Percentiles rank a stretch among this genome's conserved stretches.
Evolutionary conservation across 192 early-diverging fungal genomes (phyloP).

Genomic region (Kappamyces sp.): DNA sequence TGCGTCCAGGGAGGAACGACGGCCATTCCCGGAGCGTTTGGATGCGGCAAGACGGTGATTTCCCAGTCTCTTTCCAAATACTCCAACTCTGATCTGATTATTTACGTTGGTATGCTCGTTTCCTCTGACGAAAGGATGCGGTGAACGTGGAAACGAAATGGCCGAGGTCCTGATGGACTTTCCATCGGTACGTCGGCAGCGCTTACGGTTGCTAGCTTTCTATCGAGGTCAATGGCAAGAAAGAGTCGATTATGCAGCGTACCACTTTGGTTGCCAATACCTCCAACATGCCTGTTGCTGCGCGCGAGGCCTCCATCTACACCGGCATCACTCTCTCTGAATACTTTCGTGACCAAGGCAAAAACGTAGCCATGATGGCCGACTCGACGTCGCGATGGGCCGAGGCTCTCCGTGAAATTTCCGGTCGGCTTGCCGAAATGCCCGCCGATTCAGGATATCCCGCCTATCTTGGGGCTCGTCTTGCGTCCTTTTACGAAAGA

Average conservation of each 20-base stretch:
- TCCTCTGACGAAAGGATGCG: conserved; percentile 21
- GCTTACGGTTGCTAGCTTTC: conserved; percentile 55
- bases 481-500: conserved; percentile 99
- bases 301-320: conserved; percentile 99
- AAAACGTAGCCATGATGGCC: conserved; percentile 99
- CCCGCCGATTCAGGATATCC: conserved; percentile 98
- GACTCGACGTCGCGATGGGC: conserved; percentile 99
- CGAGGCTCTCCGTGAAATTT: conserved; percentile 99
- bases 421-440: conserved; percentile 99
- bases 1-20: conserved; percentile 99
- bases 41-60: conserved; percentile 99
- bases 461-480: conserved; percentile 94
- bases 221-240: conserved; percentile 86
- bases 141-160: conserved; percentile 99
- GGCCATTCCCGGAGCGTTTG: conserved; percentile 99
- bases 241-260: conserved; percentile 99
- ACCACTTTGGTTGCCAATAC: conserved; percentile 99
- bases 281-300: conserved; percentile 99
- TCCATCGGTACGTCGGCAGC: conserved; percentile 49
- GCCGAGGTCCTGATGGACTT: conserved; percentile 99
- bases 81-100: conserved; percentile 99
- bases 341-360: conserved; percentile 99
- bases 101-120: conserved; percentile 75
- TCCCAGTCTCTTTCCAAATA: conserved; percentile 99
- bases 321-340: conserved; percentile 99